Percentiles rank a stretch among this genome's conserved stretches.
phyloP scores from a whole-genome alignment of 805 yeast genomes.

The Candida piceae region DNA sequence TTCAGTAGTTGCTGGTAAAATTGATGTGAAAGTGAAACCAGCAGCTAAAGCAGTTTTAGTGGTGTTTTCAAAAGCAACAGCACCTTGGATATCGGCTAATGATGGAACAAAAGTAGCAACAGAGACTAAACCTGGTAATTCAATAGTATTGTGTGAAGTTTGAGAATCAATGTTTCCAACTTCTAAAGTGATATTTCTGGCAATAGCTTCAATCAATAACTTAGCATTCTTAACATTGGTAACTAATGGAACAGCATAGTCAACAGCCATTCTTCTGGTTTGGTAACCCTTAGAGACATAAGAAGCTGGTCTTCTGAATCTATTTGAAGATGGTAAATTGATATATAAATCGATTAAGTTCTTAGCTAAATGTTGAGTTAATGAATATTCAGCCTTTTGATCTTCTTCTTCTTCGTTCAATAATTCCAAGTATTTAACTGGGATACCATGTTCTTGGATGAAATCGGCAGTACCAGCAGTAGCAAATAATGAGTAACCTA shows the following conservation, averaged over 20 bases:
- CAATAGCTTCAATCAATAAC: constrained; percentile 87
- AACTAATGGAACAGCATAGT: constrained; percentile 94
- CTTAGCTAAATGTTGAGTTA: constrained; percentile 94
- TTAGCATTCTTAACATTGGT: constrained; percentile 98
- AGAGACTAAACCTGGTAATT: constrained; percentile 83
- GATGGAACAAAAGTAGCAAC: constrained; percentile 75
- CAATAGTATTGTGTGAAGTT: constrained; percentile 78
- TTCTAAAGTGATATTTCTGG: constrained; percentile 62
- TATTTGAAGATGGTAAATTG: constrained; percentile 93
- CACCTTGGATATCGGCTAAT: constrained; percentile 41
- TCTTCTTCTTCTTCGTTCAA: constrained; percentile 63
- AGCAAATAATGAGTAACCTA: constrained; percentile 90
- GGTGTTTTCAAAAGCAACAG: constrained; percentile 57
- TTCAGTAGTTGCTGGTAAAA: constrained; percentile 64
- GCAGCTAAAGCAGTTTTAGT: constrained; percentile 70
- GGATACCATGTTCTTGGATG: constrained; percentile 88
- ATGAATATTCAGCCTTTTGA: constrained; percentile 88
- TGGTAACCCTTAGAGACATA: constrained; percentile 96
- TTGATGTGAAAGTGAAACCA: constrained; percentile 83
- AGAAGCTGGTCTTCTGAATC: constrained; percentile 98
- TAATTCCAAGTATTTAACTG: constrained; percentile 92
- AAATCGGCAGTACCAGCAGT: constrained; percentile 99
- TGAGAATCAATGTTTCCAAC: constrained; percentile 81
- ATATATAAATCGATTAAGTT: constrained; percentile 94
- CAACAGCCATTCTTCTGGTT: constrained; percentile 99